Evolutionary conservation across 805 yeast genomes (phyloP).

Genomic region (Kluyveromyces nonfermentans): DNA sequence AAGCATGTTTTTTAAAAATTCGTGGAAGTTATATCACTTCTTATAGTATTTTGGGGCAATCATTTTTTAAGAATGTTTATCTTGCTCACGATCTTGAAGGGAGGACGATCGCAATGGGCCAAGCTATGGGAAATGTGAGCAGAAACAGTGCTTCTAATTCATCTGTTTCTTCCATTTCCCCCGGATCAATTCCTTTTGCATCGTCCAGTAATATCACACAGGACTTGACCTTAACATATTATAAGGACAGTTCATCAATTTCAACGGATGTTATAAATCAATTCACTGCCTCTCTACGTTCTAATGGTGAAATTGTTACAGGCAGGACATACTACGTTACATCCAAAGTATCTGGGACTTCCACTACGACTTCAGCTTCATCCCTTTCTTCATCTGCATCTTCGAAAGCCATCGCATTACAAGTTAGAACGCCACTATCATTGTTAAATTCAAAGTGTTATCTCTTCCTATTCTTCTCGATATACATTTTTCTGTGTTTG

Average conservation of each 20-base stretch:
- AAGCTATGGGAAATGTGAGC: conserved; percentile 27
- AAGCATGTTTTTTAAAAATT: conserved; percentile 48
- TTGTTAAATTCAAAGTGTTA: not conserved
- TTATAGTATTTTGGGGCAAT: conserved; percentile 46
- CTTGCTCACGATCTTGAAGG: conserved; percentile 59
- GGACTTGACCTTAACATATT: conserved; percentile 10
- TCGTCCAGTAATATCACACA: conserved; percentile 23
- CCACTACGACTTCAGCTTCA: conserved; percentile 2
- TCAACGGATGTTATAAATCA: conserved; percentile 18
- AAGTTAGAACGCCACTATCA: not conserved
- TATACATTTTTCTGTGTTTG: not conserved
- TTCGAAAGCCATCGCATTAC: not conserved
- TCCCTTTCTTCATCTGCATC: not conserved
- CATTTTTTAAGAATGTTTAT: conserved; percentile 44
- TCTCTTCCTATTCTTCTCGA: not conserved
- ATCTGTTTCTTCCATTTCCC: conserved; percentile 23
- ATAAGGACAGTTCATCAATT: conserved; percentile 6
- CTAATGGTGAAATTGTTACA: conserved; percentile 26
- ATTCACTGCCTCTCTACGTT: conserved; percentile 23
- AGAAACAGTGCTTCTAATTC: not conserved
- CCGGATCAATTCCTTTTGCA: conserved; percentile 47
- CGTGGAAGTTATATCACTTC: conserved; percentile 42
- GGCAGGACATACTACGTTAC: conserved; percentile 27
- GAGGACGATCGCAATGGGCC: conserved; percentile 46
- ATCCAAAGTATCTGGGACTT: conserved; percentile 10